These are phyloP conservation scores for Phytophthora fragariaefolia DNA, from an alignment of 352 stramenopile genomes.

Conservation along the genomic window DNA sequence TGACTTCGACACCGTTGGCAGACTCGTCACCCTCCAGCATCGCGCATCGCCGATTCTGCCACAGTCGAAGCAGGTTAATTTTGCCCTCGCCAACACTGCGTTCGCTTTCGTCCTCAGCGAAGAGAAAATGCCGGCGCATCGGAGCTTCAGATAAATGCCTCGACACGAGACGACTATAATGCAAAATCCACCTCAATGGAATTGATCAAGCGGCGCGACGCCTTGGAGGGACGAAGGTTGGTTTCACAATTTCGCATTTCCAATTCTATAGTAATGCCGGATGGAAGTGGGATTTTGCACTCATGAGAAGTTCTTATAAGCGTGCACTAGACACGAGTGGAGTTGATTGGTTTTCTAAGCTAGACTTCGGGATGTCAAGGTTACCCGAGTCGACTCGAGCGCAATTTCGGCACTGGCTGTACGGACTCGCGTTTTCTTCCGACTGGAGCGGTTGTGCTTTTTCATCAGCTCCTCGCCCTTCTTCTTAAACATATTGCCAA, in stretches of 20 bases:
- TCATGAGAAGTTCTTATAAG: conserved; percentile 25
- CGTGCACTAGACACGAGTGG: conserved; percentile 13
- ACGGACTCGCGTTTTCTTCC: conserved; percentile 34
- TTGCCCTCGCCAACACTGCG: conserved; percentile 64
- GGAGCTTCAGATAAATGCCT: neutral
- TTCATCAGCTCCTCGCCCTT: conserved; percentile 42
- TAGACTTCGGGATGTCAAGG: conserved; percentile 41
- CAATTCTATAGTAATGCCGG: conserved; percentile 14
- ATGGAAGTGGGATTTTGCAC: conserved; percentile 10
- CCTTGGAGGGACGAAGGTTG: conserved; percentile 23
- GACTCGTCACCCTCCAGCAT: conserved; percentile 41
- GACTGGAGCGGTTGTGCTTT: conserved; percentile 24
- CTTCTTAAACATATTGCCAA: conserved; percentile 34
- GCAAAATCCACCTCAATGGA: conserved; percentile 4
- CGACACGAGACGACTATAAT: neutral
- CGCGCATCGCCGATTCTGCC: conserved; percentile 52
- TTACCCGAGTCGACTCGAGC: conserved; percentile 64
- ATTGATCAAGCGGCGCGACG: conserved; percentile 28
- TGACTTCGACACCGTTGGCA: conserved; percentile 17
- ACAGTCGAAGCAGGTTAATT: conserved; percentile 57
- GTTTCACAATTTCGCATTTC: conserved; percentile 21
- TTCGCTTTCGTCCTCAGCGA: conserved; percentile 62
- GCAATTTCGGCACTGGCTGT: conserved; percentile 60
- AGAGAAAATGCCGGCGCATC: conserved; percentile 76
- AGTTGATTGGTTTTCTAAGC: conserved; percentile 12